Base-by-base conservation (phyloP, 805 yeast species). In the Cyberlindnera sargentensis region DNA sequence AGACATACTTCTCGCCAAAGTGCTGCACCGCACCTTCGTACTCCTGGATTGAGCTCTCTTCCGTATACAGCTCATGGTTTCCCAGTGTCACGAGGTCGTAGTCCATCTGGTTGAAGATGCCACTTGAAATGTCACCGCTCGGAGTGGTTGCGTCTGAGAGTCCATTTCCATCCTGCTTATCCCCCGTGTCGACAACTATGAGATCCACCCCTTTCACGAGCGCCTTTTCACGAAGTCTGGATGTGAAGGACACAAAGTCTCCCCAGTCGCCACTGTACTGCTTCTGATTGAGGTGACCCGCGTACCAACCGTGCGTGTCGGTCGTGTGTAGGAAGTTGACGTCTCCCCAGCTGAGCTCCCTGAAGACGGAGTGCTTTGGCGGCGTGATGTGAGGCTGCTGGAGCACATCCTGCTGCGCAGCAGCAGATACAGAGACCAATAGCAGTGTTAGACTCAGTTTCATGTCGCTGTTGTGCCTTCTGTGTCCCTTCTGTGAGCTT, bases 241-340 rank as follows among this genome's bases (percentile, higher is more conserved):
- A 49, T 0, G 78, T 66, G 58, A 91, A 90, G 0, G 90, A 79
- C 3, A 84, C 58, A 47, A 84, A 86, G 56, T 91, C 95, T 8
- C 97, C 97, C 96, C 96, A 91, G 60, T 90, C 86, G 4, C 86
- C 93, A 33, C 82, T 74, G 61, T 81, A 91, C 45, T 76, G 78
- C 28, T 74, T 70, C 61, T 90, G 97, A 51, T 81, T 80, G 34
- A 78, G 54, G 65, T 91, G 99, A 0, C 97, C 97, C 5, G 91
- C 80, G 49, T 84, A 77, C 99, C 99, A 93, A 1, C 93, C 97
- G 62, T 93, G 99, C 2, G 97, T 91, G 56, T 93, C 99, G 1
- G 99, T 93, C 1, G 98, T 90, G 57, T 91, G 98, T 26, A 91
- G 56, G 53, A 93, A 86, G 65, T 93, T 91, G 38, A 93, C 45